Evolutionary conservation across 208 protist genomes (phyloP).

Genomic region (Leishmania braziliensis): DNA sequence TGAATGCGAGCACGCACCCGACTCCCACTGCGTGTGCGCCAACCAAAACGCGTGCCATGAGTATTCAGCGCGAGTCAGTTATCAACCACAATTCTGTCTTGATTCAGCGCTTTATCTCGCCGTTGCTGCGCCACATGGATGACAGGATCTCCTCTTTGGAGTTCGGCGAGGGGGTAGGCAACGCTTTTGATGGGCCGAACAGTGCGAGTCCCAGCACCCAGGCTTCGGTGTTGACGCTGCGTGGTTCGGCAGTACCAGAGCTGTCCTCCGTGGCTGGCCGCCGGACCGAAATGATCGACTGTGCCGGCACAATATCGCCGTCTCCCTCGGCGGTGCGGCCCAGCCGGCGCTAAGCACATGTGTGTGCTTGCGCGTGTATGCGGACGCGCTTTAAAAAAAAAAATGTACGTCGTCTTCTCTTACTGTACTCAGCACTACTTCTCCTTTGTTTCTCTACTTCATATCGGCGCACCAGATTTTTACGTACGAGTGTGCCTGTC

Average conservation of each 20-base stretch:
- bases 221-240: slow-evolving; percentile 15
- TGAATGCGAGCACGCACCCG: slow-evolving; percentile 33
- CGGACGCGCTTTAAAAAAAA: neutral
- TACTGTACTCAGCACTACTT: slow-evolving; percentile 1
- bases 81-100: slow-evolving; percentile 33
- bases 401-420: neutral
- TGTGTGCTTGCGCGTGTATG: slow-evolving; percentile 8
- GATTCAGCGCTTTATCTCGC: slow-evolving; percentile 30
- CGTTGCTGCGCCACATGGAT: slow-evolving; percentile 46
- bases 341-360: neutral
- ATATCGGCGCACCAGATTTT: neutral
- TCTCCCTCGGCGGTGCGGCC: slow-evolving; percentile 37
- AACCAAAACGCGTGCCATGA: slow-evolving; percentile 39
- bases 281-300: slow-evolving; percentile 24
- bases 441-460: slow-evolving; percentile 4
- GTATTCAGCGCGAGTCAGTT: slow-evolving; percentile 43
- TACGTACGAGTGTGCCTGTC: neutral
- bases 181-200: neutral
- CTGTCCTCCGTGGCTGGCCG: slow-evolving; percentile 18
- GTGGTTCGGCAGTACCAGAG: neutral
- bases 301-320: slow-evolving; percentile 22
- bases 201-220: slow-evolving; percentile 1
- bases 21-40: slow-evolving; percentile 29
- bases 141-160: slow-evolving; percentile 34
- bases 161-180: neutral